These are phyloP conservation scores for Diaporthe citriasiana DNA, from an alignment of 2,329 filamentous ascomycete genomes.

Conservation along the genomic window DNA sequence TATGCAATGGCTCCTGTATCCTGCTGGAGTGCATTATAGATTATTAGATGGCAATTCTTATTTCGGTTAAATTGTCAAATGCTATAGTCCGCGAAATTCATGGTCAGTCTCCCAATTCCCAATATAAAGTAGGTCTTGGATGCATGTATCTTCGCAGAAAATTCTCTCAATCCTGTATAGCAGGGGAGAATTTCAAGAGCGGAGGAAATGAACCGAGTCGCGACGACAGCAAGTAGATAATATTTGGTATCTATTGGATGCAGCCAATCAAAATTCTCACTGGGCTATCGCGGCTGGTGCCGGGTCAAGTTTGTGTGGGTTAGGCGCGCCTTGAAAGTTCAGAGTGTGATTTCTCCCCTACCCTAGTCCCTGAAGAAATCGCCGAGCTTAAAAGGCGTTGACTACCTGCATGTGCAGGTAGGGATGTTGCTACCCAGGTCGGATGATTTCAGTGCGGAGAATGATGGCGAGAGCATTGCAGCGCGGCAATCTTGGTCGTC, in stretches of 20 bases:
- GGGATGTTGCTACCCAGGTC: neutral
- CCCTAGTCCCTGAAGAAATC: constrained; percentile 6
- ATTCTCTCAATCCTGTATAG: no score
- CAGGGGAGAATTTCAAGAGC: no score
- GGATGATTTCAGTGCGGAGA: constrained; percentile 13
- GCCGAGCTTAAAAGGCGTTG: neutral
- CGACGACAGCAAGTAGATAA: neutral
- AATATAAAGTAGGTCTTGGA: neutral
- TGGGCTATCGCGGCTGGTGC: constrained; percentile 8
- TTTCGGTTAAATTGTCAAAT: neutral
- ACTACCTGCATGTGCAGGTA: neutral
- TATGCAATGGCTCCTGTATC: neutral
- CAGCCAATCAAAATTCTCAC: neutral
- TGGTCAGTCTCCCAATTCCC: neutral
- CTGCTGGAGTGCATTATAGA: neutral
- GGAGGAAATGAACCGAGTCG: neutral
- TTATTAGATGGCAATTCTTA: neutral
- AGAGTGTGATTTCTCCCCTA: neutral
- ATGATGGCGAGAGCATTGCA: constrained; percentile 21
- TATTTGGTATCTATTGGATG: no score
- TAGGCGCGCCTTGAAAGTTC: neutral
- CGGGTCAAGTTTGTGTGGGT: neutral
- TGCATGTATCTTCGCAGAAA: neutral
- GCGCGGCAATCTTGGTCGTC: neutral
- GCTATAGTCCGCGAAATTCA: neutral